Base-by-base conservation (phyloP, 2,329 filamentous ascomycete species). In the Cercospora sp. region DNA sequence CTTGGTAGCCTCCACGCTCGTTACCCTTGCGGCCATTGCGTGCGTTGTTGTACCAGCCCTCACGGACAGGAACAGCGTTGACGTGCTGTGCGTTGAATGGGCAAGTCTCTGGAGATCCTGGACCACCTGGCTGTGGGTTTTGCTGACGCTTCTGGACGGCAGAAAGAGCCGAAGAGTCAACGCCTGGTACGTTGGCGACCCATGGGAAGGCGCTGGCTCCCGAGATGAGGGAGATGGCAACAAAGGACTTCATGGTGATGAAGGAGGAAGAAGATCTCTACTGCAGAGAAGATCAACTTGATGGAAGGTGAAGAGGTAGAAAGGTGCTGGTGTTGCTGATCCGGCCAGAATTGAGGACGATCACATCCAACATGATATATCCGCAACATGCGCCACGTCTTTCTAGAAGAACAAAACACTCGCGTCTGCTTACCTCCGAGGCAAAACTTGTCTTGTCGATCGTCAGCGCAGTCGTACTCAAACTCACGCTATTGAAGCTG, bases 31-130 rank as follows among this genome's bases (percentile, higher is more conserved):
- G 26, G 53, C 82, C 82, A 65, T 82, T 79, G 65, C 78, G 79
- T 5, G 82, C 82, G 24, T 78, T 78, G 58, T 80, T 81, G 73
- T 84, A 84, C 21, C 79, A 81, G 66, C 75, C 81, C 63, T 77
- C 55, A 67, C 58, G 78, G 67, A 79, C 74, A 0, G 78, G 76
- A 7, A 74, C 76, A 3, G 80, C 81, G 40, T 77, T 74, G 16
- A 76, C 70, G 68, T 82, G 81, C 61, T 81, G 75, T 6, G 77
- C 51, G 63, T 82, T 82, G 77, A 78, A 79, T 4, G 81, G 79
- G 70, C 79, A 80, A 2, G 69, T 74, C 2, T 73, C 76, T 40
- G 76, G 65, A 24, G 74, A 73, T 3, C 77, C 77, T 32, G 74
- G 70, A 10, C 69, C 73, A 4, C 62, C 62, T 57, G 62, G 62